phyloP scores from a whole-genome alignment of 768 basidiomycete species.

The Cystofilobasidium ferigula region DNA sequence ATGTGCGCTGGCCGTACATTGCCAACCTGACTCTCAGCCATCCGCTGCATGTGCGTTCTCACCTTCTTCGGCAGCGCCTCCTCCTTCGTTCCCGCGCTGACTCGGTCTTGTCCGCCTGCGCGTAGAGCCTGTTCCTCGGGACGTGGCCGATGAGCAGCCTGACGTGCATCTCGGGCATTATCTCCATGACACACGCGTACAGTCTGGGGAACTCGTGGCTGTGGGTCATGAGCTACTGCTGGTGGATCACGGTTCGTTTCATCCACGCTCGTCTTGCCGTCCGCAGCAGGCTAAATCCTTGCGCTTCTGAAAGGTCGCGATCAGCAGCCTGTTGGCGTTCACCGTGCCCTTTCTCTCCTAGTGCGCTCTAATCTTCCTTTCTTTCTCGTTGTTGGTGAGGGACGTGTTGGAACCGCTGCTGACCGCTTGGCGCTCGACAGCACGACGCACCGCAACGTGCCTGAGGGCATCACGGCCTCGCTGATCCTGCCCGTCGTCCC shows the following conservation, averaged over 20 bases:
- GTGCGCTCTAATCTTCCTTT: neutral
- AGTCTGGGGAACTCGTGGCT: constrained; percentile 23
- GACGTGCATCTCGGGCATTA: constrained; percentile 25
- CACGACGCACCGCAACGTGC: constrained; percentile 27
- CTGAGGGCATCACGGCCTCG: constrained; percentile 22
- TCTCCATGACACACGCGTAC: constrained; percentile 22
- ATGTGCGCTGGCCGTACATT: constrained; percentile 25
- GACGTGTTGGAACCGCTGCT: too few species aligned
- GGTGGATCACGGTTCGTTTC: constrained; percentile 16
- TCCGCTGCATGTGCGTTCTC: constrained; percentile 17
- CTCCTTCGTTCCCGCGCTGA: neutral
- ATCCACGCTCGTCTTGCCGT: too few species aligned
- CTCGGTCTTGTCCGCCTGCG: neutral
- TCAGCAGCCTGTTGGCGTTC: constrained; percentile 15
- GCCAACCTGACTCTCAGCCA: constrained; percentile 20
- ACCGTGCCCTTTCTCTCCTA: constrained; percentile 26
- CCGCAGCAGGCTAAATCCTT: neutral
- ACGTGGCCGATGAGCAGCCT: constrained; percentile 23
- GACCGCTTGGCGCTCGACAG: too few species aligned
- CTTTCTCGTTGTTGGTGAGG: neutral
- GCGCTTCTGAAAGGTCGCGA: constrained; percentile 4
- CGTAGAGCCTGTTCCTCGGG: constrained; percentile 23
- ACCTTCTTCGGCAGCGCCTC: too few species aligned
- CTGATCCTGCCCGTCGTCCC: constrained; percentile 27
- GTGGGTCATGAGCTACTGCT: constrained; percentile 25